phyloP scores from a whole-genome alignment of 768 basidiomycete species.

The Pilatotrama ljubarskyi region DNA sequence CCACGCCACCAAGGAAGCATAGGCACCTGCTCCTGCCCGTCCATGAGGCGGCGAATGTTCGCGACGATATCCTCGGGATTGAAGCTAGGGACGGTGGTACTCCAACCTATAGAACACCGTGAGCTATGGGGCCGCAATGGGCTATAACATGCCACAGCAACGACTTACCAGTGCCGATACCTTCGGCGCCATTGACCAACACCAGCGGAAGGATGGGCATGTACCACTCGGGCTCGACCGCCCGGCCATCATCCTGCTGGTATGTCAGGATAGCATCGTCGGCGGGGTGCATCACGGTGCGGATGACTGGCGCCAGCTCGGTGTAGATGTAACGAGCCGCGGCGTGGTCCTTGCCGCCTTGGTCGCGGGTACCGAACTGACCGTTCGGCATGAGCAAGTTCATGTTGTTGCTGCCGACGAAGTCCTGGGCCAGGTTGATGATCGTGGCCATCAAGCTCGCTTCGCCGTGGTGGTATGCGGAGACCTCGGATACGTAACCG shows the following conservation, averaged over 20 bases:
- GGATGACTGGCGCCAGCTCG: conserved; percentile 68
- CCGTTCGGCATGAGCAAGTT: conserved; percentile 87
- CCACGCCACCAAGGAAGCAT: conserved; percentile 99
- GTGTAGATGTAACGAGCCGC: conserved; percentile 97
- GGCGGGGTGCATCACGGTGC: conserved; percentile 73
- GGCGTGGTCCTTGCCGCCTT: conserved; percentile 96
- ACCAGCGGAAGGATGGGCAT: conserved; percentile 88
- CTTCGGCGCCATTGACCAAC: conserved; percentile 92
- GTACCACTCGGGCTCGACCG: conserved; percentile 94
- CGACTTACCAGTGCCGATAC: conserved; percentile 88
- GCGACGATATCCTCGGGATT: conserved; percentile 89
- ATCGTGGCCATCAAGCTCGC: conserved; percentile 84
- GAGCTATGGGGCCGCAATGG: too few relatives aligned
- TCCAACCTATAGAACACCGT: conserved; percentile 91
- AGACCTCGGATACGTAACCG: conserved; percentile 92
- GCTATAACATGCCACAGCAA: too few relatives aligned
- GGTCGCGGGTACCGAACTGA: conserved; percentile 92
- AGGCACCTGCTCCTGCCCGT: conserved; percentile 73
- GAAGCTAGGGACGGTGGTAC: conserved; percentile 87
- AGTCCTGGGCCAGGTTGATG: conserved; percentile 91
- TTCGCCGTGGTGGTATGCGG: conserved; percentile 98
- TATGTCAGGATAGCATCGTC: conserved; percentile 87
- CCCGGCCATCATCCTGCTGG: conserved; percentile 75
- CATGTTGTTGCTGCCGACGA: conserved; percentile 93
- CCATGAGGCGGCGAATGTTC: conserved; percentile 86